Percentiles rank a stretch among this genome's conserved stretches.
Evolutionary conservation across 1,284 basidiomycete species (phyloP).

Genomic region (Vanrija sp.): DNA sequence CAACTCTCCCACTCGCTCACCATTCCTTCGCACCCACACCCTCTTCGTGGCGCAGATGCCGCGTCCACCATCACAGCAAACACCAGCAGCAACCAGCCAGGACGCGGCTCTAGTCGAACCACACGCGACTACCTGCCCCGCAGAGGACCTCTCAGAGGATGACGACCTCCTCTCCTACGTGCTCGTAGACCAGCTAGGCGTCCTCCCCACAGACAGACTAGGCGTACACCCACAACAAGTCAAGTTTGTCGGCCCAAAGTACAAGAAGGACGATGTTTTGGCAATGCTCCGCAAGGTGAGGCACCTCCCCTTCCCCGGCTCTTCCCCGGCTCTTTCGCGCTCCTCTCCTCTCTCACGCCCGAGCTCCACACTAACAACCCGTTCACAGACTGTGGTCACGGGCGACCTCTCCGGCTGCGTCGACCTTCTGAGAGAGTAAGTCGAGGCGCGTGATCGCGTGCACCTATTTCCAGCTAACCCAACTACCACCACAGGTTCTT

Average conservation of each 20-base stretch:
- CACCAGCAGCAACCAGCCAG: neutral
- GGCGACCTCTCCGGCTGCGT: conserved; percentile 27
- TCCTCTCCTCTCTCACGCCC: neutral
- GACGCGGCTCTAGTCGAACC: conserved; percentile 1
- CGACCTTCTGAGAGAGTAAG: conserved; percentile 31
- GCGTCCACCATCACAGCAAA: conserved; percentile 4
- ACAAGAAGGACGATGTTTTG: conserved; percentile 36
- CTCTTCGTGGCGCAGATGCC: conserved; percentile 7
- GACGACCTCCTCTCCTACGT: conserved; percentile 47
- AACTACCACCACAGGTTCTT: conserved; percentile 20
- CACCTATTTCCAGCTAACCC: too few species aligned
- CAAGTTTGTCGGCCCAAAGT: conserved; percentile 38
- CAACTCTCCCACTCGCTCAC: neutral
- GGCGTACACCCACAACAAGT: conserved; percentile 48
- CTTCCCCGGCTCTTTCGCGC: too few species aligned
- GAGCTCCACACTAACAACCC: neutral
- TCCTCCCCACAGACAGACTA: conserved; percentile 25
- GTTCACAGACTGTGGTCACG: conserved; percentile 20
- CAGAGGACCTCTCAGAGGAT: conserved; percentile 45
- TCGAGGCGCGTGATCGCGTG: neutral
- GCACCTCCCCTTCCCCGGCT: neutral
- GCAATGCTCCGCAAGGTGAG: conserved; percentile 37
- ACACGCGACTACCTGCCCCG: conserved; percentile 20
- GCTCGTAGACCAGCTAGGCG: conserved; percentile 46
- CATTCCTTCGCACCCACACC: neutral